Base-by-base conservation (phyloP, 2,329 filamentous ascomycete genomes). In the Apiospora sp. region DNA sequence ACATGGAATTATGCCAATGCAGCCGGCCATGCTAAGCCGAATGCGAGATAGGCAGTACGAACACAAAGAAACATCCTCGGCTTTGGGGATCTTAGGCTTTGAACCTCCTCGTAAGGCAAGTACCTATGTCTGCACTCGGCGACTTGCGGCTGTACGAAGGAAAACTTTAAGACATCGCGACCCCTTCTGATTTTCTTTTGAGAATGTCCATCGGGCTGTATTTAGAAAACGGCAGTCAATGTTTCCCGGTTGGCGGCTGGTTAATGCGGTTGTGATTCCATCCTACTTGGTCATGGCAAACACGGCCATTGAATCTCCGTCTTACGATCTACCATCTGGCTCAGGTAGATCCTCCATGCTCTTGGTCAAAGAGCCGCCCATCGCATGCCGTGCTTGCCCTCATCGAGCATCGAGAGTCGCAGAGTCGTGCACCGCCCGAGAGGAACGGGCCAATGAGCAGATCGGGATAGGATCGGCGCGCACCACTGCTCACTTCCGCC, bases 391-490 rank as follows among this genome's bases (percentile, higher is more conserved):
- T 12, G 51, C 12, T 3, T 27, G 16, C 54, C 27, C 54, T 61
- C 49, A 30, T 34, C 27, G 13, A 7, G 2, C 51, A 34, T 34
- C 13, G 14, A 13, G 12, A 61, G 16, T 30, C 4, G 37, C 30
- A 58, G 27, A 8, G 51, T 30, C 51, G 54, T 61, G 54, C 54
- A 61, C 54, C 54, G 58, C 58, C 58, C 51, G 51, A 13, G 34
- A 37, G 58, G 34, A 37, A 41, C 30, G 30, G 58, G 58, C 58
- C 16, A 64, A 64, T 13, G 30, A 41, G 58, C 58, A 64, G 10
- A 64, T 64, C 58, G 34, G 58, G 58, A 22, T 64, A 64, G 34
- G 58, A 64, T 64, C 58, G 58, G 34, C 58, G 13, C 13, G n/a
- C 49, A 16, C 49, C 24, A 3, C 27, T 34, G 19, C 19, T 64